Evolutionary conservation across 495 filamentous ascomycete genomes (phyloP).

Genomic region (Aspergillus affinis): DNA sequence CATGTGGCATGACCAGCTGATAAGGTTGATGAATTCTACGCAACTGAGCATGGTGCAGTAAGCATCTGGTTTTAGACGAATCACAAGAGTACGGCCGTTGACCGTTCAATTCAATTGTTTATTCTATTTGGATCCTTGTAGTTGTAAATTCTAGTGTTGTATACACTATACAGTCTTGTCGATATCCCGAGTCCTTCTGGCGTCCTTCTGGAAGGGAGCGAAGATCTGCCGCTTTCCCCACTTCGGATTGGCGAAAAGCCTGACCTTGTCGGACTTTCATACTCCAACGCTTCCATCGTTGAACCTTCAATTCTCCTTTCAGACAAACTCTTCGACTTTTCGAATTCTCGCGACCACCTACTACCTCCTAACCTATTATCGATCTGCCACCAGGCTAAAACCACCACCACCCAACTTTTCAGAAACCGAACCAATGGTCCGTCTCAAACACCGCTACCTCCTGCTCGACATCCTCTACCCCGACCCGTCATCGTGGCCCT

Average conservation of each 20-base stretch:
- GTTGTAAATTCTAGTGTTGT: neutral
- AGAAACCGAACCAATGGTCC: constrained; percentile 72
- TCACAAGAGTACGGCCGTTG: neutral
- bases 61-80: neutral
- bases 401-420: constrained; percentile 4
- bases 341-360: no score
- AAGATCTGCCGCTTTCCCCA: neutral
- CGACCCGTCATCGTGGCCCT: constrained; percentile 43
- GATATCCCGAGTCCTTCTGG: neutral
- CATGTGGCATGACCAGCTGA: constrained; percentile 37
- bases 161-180: no score
- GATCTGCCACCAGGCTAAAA: no score
- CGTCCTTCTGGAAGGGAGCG: neutral
- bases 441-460: constrained; percentile 92
- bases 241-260: constrained; percentile 16
- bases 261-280: constrained; percentile 1
- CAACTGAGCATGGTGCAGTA: neutral
- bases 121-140: neutral
- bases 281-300: neutral
- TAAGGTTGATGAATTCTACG: constrained; percentile 29
- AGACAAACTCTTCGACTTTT: no score
- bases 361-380: no score
- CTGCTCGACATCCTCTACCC: constrained; percentile 91
- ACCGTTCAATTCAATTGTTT: neutral
- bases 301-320: no score